Conservation (phyloP, 2,329 filamentous ascomycete species). For the Fusarium brachygibbosum region DNA sequence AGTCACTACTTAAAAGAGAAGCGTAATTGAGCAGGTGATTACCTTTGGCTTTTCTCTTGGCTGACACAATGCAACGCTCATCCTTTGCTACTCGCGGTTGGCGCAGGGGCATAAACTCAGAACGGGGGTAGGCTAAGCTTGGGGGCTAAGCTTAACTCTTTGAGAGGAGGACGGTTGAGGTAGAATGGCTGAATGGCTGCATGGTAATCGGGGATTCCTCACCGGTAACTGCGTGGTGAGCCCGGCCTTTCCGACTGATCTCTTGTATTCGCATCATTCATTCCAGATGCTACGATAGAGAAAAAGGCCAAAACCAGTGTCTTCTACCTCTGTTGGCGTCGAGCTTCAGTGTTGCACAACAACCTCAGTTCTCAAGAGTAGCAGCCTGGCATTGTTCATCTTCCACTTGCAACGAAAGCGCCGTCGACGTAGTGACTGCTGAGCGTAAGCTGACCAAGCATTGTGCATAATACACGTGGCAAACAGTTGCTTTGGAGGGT, state of each 20-base stretch:
- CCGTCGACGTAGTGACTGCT: constrained; percentile 12
- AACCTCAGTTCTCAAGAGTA: too few relatives aligned
- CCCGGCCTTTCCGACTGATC: background rate
- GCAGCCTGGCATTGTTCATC: background rate
- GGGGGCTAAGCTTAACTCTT: constrained; percentile 37
- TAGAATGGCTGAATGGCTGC: constrained; percentile 3
- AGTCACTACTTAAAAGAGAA: constrained; percentile 36
- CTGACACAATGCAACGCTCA: constrained; percentile 24
- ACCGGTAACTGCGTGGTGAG: background rate
- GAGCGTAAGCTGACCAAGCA: constrained; percentile 27
- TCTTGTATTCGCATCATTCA: background rate
- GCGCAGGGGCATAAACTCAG: constrained; percentile 9
- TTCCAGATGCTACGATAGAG: background rate
- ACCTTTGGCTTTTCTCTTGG: constrained; percentile 5
- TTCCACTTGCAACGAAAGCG: background rate
- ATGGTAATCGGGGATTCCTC: background rate
- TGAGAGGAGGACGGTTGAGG: background rate
- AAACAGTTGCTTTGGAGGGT: constrained; percentile 13
- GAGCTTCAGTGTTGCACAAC: accelerated
- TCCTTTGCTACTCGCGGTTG: background rate
- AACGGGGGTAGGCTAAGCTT: constrained; percentile 20
- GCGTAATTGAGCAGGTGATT: constrained; percentile 16
- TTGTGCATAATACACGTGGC: constrained; percentile 31
- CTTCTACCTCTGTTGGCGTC: background rate
- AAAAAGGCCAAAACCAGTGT: accelerated